These are phyloP conservation scores for Physcomitrellopsis africana DNA, from an alignment of 225 moss, liverwort and hornwort genomes.

Conservation along the genomic window DNA sequence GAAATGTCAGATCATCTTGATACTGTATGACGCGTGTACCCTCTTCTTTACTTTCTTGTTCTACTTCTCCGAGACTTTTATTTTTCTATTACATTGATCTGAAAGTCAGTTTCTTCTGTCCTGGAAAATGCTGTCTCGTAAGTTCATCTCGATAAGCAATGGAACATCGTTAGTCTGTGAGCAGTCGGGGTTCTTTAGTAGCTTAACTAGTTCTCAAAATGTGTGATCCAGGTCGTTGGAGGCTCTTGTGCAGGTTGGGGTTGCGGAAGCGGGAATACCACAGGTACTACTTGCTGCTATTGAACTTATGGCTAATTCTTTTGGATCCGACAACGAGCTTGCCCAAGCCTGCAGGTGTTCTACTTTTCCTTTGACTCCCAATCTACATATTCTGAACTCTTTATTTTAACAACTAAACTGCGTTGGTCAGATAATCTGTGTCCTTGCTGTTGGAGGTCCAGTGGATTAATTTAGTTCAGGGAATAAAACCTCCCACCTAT, in stretches of 20 bases:
- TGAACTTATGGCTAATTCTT: conserved; percentile 80
- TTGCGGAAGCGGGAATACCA: conserved; percentile 84
- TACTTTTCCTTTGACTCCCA: conserved; percentile 13
- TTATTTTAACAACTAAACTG: not conserved
- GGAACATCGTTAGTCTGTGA: conserved; percentile 14
- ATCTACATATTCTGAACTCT: not conserved
- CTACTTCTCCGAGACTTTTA: conserved; percentile 4
- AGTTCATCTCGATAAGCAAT: not conserved
- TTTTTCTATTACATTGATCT: conserved; percentile 9
- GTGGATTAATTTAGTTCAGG: no score
- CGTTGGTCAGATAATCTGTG: not conserved
- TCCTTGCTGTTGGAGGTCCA: not conserved
- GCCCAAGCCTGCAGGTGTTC: conserved; percentile 75
- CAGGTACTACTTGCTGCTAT: conserved; percentile 87
- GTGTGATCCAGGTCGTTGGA: conserved; percentile 60
- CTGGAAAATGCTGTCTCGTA: conserved; percentile 19
- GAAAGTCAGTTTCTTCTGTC: not conserved
- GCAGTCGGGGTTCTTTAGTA: conserved; percentile 13
- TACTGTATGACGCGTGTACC: not conserved
- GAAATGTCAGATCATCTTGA: conserved; percentile 4
- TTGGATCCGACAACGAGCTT: conserved; percentile 90
- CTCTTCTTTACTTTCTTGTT: not conserved
- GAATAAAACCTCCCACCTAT: no score
- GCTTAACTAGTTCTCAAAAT: conserved; percentile 28
- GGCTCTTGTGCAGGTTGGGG: conserved; percentile 80